Conservation (phyloP, 306 rosid genomes). For the Dalbergia oliveri region DNA sequence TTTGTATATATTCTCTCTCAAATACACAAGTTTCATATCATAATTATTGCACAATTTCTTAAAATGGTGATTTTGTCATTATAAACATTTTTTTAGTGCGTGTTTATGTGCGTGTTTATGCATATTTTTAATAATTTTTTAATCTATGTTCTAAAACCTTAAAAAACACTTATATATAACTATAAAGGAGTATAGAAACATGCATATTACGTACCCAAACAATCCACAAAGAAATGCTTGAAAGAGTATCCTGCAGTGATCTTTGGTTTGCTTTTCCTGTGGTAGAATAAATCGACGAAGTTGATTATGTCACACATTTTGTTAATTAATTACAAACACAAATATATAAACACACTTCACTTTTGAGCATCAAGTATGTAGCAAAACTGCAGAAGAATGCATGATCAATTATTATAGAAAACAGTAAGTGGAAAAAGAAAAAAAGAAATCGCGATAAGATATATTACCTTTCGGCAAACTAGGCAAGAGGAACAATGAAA, state of each 20-base stretch:
- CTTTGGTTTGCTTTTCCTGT: constrained; percentile 40
- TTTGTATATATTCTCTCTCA: no score
- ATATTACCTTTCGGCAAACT: constrained; percentile 37
- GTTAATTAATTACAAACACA: no score
- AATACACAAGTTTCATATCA: no score
- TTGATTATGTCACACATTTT: no score
- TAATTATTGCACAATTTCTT: no score
- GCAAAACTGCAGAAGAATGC: background rate
- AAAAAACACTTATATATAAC: no score
- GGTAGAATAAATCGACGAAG: background rate
- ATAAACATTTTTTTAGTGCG: no score
- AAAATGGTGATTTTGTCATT: no score
- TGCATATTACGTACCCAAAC: constrained; percentile 30
- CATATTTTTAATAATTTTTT: no score
- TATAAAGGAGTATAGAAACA: background rate
- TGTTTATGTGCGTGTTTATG: no score
- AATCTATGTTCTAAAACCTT: no score
- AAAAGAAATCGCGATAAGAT: background rate
- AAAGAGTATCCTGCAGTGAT: constrained; percentile 12
- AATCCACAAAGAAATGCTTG: constrained; percentile 48
- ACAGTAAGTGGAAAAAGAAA: background rate
- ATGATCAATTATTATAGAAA: background rate
- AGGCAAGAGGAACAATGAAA: constrained; percentile 50
- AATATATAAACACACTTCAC: background rate
- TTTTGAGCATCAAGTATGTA: background rate